Percentiles rank a stretch among this genome's conserved stretches.
phyloP scores from a whole-genome alignment of 1,284 basidiomycete species.

The Trametes hirsuta region DNA sequence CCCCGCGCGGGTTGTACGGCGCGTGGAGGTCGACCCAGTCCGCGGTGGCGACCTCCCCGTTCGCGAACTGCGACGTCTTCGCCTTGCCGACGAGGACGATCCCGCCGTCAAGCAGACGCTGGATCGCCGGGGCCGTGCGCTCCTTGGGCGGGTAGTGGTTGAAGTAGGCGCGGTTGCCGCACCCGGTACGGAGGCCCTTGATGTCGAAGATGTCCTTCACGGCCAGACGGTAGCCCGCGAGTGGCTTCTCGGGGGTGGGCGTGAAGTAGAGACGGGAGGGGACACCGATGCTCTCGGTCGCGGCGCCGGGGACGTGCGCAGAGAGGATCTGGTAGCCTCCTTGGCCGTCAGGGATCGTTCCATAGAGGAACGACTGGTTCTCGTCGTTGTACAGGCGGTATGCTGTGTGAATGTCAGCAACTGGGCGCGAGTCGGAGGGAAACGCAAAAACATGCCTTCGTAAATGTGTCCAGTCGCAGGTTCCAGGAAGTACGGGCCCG shows the following conservation, averaged over 20 bases:
- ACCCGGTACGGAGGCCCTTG: constrained; percentile 34
- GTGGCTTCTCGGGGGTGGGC: constrained; percentile 32
- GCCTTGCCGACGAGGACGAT: constrained; percentile 55
- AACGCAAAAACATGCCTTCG: constrained; percentile 24
- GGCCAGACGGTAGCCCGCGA: constrained; percentile 36
- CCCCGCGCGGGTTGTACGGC: constrained; percentile 57
- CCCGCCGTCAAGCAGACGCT: constrained; percentile 50
- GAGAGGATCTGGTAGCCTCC: constrained; percentile 32
- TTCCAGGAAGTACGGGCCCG: constrained; percentile 36
- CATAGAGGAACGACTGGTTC: constrained; percentile 36
- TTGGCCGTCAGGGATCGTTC: constrained; percentile 30
- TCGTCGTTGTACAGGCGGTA: constrained; percentile 36
- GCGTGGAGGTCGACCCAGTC: constrained; percentile 56
- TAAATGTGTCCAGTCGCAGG: constrained; percentile 29
- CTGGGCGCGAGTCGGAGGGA: background rate
- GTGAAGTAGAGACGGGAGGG: constrained; percentile 38
- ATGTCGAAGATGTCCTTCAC: constrained; percentile 40
- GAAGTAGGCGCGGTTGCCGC: constrained; percentile 38
- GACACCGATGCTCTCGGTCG: constrained; percentile 34
- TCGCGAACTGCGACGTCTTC: constrained; percentile 59
- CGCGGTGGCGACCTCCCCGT: constrained; percentile 54
- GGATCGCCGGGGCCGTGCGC: constrained; percentile 46
- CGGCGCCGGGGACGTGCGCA: constrained; percentile 32
- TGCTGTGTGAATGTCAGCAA: constrained; percentile 11
- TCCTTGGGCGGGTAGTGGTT: constrained; percentile 36